Conservation (phyloP, 805 yeast genomes). For the Lachancea nothofagi region DNA sequence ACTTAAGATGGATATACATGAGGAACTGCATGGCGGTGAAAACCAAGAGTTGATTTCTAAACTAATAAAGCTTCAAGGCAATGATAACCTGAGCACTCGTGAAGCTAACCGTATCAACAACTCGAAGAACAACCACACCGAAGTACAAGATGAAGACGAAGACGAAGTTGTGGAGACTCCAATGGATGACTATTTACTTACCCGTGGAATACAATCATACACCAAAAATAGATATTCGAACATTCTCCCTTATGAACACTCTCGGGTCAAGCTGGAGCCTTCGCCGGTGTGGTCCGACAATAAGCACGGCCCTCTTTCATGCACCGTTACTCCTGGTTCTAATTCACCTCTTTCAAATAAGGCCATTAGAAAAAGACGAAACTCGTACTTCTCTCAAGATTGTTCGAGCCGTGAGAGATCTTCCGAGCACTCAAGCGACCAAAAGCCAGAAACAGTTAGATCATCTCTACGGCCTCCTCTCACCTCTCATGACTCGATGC, state of each 20-base stretch:
- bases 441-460: not conserved
- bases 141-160: constrained; percentile 6
- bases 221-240: constrained; percentile 81
- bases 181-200: constrained; percentile 36
- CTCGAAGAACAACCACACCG: not conserved
- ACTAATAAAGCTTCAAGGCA: constrained; percentile 1
- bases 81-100: not conserved
- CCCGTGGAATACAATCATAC: constrained; percentile 73
- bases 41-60: constrained; percentile 8
- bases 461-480: not conserved
- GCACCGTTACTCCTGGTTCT: not conserved
- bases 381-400: constrained; percentile 10
- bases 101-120: not conserved
- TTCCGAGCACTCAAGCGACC: not conserved
- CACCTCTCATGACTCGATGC: constrained; percentile 1
- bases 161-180: constrained; percentile 22
- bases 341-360: constrained; percentile 3
- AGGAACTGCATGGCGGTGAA: constrained; percentile 12
- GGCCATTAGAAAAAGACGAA: constrained; percentile 9
- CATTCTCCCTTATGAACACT: constrained; percentile 78
- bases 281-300: constrained; percentile 25
- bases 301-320: not conserved
- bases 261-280: constrained; percentile 53
- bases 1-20: constrained; percentile 11
- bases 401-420: not conserved